Base-by-base conservation (phyloP, 768 basidiomycete genomes). In the Phylloporus arenicola region DNA sequence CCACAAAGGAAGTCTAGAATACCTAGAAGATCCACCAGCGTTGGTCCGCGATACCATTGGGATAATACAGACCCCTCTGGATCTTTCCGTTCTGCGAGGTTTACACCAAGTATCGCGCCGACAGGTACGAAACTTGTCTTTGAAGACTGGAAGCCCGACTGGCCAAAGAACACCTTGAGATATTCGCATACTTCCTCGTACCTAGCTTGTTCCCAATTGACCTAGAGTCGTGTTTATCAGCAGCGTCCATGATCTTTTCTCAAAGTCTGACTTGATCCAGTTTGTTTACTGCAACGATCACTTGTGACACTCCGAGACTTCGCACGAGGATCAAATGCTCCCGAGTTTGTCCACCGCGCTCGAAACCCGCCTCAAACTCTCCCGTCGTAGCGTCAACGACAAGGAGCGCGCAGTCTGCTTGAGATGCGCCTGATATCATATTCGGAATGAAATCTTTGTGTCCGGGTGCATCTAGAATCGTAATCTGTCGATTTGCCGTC, bases 361-460 rank as follows among this genome's bases (percentile, higher is more conserved):
- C 87, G 61, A 98, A 99, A 3, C 95, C 95, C 20, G 91, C 85
- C 68, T 99, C 96, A 57, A 99, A 99, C 63, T 94, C 93, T 17
- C 95, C 95, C 1, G 76, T 82, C 6, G 85, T 76, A 2, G 93
- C 84, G 65, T 96, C 96, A 24, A 99, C 84, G 4, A 98, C 94
- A 19, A 98, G 81, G 8, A 98, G 69, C 0, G 96, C 92, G 42
- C 91, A 91, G 58, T 98, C 96, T 0, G 95, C 96, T 68, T 97
- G 96, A 2, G 94, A 84, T 7, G 96, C 95, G 1, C 96, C 96
- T 0, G 94, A 97, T 46, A 99, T 99, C 95, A 98, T 98, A 64
- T 98, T 98, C 1, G 96, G 96, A 55, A 99, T 88, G 60, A 98
- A 98, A 63, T 99, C 96, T 57, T 84, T 87, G 69, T 99, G 96